Evolutionary conservation across 2,329 filamentous ascomycete genomes (phyloP).

Genomic region (Orbilia quercus): DNA sequence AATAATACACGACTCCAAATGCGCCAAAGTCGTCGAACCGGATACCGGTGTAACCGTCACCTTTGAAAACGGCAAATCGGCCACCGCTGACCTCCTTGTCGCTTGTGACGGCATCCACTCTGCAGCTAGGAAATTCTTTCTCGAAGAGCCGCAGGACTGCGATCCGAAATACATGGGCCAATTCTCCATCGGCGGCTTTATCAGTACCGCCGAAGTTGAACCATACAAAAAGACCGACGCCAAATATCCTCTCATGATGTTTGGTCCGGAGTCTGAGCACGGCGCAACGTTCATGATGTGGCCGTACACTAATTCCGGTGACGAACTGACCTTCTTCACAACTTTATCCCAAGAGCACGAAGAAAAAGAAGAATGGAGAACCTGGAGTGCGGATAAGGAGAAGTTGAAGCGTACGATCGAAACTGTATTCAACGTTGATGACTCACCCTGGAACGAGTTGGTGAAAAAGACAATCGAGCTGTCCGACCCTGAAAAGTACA

Average conservation of each 20-base stretch:
- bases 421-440: slow-evolving; percentile 10
- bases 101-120: slow-evolving; percentile 62
- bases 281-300: slow-evolving; percentile 47
- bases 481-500: slow-evolving; percentile 20
- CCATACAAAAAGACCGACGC: slow-evolving; percentile 26
- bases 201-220: slow-evolving; percentile 30
- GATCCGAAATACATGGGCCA: slow-evolving; percentile 34
- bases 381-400: slow-evolving; percentile 8
- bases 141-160: slow-evolving; percentile 34
- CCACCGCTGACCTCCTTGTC: slow-evolving; percentile 60
- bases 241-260: slow-evolving; percentile 45
- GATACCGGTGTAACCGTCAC: slow-evolving; percentile 55
- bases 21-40: slow-evolving; percentile 22
- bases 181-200: slow-evolving; percentile 41
- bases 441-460: slow-evolving; percentile 40
- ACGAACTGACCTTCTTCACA: slow-evolving; percentile 42
- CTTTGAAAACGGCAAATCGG: slow-evolving; percentile 60
- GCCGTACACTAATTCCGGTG: slow-evolving; percentile 36
- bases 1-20: slow-evolving; percentile 58
- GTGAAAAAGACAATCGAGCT: slow-evolving; percentile 44
- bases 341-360: slow-evolving; percentile 31
- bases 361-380: slow-evolving; percentile 39
- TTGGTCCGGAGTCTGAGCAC: slow-evolving; percentile 29
- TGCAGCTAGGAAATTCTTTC: slow-evolving; percentile 58
- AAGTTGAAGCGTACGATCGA: slow-evolving; percentile 22